Conservation (phyloP, 2,329 filamentous ascomycete genomes). For the Botrytis paeoniae region DNA sequence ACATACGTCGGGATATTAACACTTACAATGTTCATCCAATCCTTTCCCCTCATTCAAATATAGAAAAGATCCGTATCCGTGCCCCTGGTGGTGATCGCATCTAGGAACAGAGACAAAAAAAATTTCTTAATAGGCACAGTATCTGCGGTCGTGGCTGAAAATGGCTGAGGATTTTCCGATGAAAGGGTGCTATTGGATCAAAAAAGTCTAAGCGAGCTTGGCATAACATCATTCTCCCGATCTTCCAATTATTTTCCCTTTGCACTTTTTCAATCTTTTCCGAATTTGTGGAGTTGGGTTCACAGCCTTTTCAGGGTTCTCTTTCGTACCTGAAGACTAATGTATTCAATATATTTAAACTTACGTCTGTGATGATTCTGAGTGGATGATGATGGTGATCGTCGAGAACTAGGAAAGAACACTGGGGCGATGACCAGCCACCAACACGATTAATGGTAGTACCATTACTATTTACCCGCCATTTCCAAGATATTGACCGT, state of each 20-base stretch:
- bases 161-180: conserved; percentile 53
- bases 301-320: neutral
- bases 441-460: neutral
- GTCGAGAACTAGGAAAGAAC: neutral
- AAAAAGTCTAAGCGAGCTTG: conserved; percentile 12
- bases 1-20: neutral
- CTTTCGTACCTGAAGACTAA: conserved; percentile 3
- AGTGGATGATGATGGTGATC: neutral
- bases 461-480: neutral
- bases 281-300: conserved; percentile 1
- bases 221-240: conserved; percentile 14
- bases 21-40: neutral
- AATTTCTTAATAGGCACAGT: conserved; percentile 37
- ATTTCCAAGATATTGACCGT: neutral
- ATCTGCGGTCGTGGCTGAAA: conserved; percentile 40
- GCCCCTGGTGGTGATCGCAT: conserved; percentile 4
- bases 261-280: neutral
- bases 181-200: conserved; percentile 39
- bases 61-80: neutral
- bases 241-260: conserved; percentile 4
- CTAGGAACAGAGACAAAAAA: neutral
- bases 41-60: neutral
- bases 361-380: neutral
- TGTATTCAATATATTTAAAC: neutral
- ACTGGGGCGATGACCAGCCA: conserved; percentile 9